phyloP scores from a whole-genome alignment of 345 rosid species.

The Acer campestre region DNA sequence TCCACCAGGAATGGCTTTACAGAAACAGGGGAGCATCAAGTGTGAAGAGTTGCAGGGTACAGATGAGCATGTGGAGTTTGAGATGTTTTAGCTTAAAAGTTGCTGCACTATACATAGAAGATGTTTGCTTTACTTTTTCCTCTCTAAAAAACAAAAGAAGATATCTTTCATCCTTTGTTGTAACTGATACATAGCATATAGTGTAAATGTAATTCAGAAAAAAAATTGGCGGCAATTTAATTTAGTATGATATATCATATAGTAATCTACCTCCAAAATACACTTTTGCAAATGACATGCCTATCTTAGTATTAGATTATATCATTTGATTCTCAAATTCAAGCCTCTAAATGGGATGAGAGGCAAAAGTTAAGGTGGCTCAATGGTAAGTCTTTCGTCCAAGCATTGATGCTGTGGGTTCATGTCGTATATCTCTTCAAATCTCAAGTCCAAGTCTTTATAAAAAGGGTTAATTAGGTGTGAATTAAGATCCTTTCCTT shows the following conservation, averaged over 20 bases:
- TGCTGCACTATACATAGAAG: not conserved
- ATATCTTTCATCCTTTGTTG: conserved; percentile 11
- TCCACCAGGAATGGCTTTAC: conserved; percentile 19
- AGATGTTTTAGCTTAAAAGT: conserved; percentile 48
- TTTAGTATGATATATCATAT: conserved; percentile 8
- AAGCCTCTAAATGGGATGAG: no score
- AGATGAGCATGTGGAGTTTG: conserved; percentile 51
- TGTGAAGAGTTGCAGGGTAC: conserved; percentile 34
- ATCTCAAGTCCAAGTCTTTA: no score
- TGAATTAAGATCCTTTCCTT: no score
- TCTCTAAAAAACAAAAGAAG: not conserved
- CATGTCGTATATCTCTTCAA: no score
- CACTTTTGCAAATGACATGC: not conserved
- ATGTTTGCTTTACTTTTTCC: conserved; percentile 19
- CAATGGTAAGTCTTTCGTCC: no score
- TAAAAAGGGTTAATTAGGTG: no score
- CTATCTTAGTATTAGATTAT: not conserved
- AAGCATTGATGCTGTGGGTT: no score
- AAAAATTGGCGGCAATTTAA: conserved; percentile 20
- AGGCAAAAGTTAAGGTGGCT: no score
- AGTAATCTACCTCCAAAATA: not conserved
- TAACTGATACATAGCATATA: conserved; percentile 24
- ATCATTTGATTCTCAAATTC: no score
- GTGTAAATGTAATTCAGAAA: conserved; percentile 36
- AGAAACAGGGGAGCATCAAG: conserved; percentile 32